Base-by-base conservation (phyloP, 768 basidiomycete species). In the Lactarius sp. region DNA sequence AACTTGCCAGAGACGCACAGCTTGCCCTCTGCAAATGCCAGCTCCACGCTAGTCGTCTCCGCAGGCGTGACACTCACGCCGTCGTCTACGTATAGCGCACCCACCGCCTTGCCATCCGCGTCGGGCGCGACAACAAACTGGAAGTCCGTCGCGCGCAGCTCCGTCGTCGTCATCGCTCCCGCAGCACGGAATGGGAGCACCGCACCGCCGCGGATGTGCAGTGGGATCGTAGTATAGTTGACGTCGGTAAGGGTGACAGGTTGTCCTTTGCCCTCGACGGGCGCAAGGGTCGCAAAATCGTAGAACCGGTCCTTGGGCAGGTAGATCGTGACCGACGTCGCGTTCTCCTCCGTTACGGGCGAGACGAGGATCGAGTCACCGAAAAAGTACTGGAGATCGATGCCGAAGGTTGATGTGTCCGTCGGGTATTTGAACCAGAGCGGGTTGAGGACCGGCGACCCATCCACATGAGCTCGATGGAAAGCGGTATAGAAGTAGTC, bases 401-500 rank as follows among this genome's bases (percentile, higher is more conserved):
- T 82, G 5, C 75, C 70, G 71, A 77, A 88, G 0, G 86, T 87
- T 41, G 77, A 75, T 1, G 74, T 14, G 71, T 89, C 87, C 60
- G 81, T 78, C 6, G 87, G 86, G 68, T 87, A 89, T 64, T 81
- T 80, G 79, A 80, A 87, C 79, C 80, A 88, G 39, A 87, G 71
- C 14, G 87, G 85, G 59, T 82, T 76, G n/a, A 87, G 75, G 33
- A 87, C 78, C 5, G 87, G 85, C 0, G 84, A 83, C n/a, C 87
- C 87, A 63, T 83, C 80, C 18, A 75, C 52, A 62, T 76, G 75
- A 2, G 84, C 83, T 52, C 78, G 72, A 70, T 88, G 85, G 79
- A 88, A 83, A 2, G 84, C 80, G 6, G 87, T 89, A 73, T 86
- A 88, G 61, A 89, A 70, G 73, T 89, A 88, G 70, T 88, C 87